A percentile compares a stretch with the other conserved stretches of the same genome.
Evolutionary conservation across 192 early-diverging fungal species (phyloP).

Genomic region (Coemansia sp.): DNA sequence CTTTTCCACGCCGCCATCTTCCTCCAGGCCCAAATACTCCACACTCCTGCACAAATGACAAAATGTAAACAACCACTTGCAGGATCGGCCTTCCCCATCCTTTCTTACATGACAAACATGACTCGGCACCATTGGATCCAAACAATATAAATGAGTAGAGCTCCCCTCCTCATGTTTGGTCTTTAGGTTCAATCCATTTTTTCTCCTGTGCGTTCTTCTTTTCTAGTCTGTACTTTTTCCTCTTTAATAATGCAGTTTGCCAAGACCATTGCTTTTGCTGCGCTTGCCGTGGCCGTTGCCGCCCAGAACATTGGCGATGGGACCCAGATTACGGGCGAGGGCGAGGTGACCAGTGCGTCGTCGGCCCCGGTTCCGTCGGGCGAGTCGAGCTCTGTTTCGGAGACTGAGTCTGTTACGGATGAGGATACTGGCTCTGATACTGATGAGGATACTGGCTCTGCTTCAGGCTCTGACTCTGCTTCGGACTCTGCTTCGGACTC

Average conservation of each 20-base stretch:
- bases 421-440: neutral
- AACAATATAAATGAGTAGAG: neutral
- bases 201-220: conserved; percentile 1
- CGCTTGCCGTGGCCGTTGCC: conserved; percentile 35
- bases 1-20: neutral
- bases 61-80: neutral
- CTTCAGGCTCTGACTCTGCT: neutral
- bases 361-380: neutral
- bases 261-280: conserved; percentile 40
- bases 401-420: neutral
- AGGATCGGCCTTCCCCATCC: neutral
- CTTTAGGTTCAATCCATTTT: conserved; percentile 4
- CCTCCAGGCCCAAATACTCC: neutral
- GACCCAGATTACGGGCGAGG: conserved; percentile 9
- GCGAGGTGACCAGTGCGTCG: neutral
- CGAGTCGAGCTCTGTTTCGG: neutral
- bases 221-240: neutral
- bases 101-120: neutral
- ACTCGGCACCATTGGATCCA: neutral
- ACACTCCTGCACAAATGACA: neutral
- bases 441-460: conserved; percentile 2
- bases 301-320: conserved; percentile 35
- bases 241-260: conserved; percentile 49
- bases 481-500: conserved; percentile 6
- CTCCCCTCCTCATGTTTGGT: neutral